Percentiles rank a stretch among this genome's conserved stretches.
Evolutionary conservation across 75 land plant species (phyloP).

Genomic region (Cunninghamia lanceolata): DNA sequence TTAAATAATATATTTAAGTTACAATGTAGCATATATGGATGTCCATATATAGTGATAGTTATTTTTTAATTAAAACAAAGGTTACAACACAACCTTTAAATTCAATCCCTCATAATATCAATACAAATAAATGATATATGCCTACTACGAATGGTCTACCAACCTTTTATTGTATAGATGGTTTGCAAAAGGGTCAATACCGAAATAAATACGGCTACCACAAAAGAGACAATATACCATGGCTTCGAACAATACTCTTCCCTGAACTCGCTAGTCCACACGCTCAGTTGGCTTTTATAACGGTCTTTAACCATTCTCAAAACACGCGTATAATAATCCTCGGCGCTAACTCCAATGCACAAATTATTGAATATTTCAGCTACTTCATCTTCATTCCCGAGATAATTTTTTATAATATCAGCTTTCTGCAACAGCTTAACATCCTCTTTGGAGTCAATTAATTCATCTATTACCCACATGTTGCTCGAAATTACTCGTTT

Average conservation of each 20-base stretch:
- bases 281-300: background rate
- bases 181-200: background rate
- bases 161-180: background rate
- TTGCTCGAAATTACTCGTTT: background rate
- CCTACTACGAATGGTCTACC: too few species aligned
- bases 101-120: too few species aligned
- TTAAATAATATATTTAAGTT: too few species aligned
- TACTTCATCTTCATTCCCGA: background rate
- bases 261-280: background rate
- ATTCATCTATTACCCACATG: background rate
- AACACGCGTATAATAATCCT: background rate
- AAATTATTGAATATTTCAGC: background rate
- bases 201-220: background rate
- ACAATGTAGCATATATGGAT: too few species aligned
- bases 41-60: too few species aligned
- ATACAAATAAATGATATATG: too few species aligned
- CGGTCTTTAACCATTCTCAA: background rate
- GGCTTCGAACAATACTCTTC: background rate
- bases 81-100: too few species aligned
- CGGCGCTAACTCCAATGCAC: background rate
- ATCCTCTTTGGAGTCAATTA: background rate
- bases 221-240: background rate
- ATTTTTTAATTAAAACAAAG: too few species aligned
- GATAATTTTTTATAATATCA: background rate
- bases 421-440: background rate